These are phyloP conservation scores for Blastomyces emzantsi DNA, from an alignment of 2,329 filamentous ascomycete species.

Conservation along the genomic window DNA sequence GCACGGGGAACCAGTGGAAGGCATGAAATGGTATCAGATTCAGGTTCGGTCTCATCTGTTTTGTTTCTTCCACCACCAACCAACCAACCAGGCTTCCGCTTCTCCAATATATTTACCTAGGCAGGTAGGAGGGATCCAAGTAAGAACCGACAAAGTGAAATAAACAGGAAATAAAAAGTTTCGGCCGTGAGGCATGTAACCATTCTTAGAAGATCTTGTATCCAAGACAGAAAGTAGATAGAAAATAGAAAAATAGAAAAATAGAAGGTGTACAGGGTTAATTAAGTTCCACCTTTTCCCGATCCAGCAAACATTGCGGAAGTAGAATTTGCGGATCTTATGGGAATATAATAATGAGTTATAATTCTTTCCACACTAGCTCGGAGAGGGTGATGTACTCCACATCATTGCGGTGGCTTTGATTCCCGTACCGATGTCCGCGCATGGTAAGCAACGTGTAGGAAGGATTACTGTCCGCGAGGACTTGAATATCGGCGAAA, in stretches of 20 bases:
- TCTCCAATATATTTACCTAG: neutral
- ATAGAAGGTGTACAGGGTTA: constrained; percentile 10
- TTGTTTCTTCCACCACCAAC: neutral
- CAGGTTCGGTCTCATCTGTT: neutral
- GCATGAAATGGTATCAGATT: neutral
- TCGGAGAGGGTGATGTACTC: too few relatives aligned
- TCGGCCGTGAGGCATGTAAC: constrained; percentile 23
- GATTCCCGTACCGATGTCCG: neutral
- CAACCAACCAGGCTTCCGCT: neutral
- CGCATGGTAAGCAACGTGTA: neutral
- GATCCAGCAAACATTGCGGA: neutral
- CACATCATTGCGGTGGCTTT: neutral
- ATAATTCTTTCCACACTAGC: neutral
- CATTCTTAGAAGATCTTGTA: constrained; percentile 16
- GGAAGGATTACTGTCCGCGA: constrained; percentile 25
- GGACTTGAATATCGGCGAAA: constrained; percentile 21
- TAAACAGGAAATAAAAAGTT: neutral
- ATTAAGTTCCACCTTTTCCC: neutral
- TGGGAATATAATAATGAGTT: neutral
- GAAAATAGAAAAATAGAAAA: constrained; percentile 14
- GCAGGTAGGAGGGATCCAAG: neutral
- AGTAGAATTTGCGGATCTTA: neutral
- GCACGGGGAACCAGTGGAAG: neutral
- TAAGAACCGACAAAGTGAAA: neutral
- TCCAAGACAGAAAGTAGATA: constrained; percentile 15